Evolutionary conservation across 306 rosid genomes (phyloP).

Genomic region (Malus domestica): DNA sequence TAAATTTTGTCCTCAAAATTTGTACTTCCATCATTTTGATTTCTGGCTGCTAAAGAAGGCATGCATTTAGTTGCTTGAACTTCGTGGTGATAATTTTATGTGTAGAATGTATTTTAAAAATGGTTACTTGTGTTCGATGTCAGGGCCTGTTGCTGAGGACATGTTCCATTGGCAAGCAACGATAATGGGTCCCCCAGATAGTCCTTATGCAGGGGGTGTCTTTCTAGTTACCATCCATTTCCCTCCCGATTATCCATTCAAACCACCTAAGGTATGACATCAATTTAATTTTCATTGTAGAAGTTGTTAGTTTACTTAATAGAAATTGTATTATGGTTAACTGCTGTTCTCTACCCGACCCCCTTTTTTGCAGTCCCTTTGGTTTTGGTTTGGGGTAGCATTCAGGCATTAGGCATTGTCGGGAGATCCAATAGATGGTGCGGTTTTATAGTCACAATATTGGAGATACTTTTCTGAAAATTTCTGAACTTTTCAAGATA

Average conservation of each 20-base stretch:
- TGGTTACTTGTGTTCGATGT: conserved; percentile 2
- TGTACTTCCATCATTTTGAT: background rate
- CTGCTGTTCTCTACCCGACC: background rate
- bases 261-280: conserved; percentile 63
- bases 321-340: background rate
- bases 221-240: conserved; percentile 78
- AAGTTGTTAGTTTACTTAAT: background rate
- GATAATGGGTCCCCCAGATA: conserved; percentile 80
- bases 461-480: background rate
- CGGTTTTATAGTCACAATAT: background rate
- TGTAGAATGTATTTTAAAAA: background rate
- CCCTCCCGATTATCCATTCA: conserved; percentile 87
- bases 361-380: background rate
- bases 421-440: background rate
- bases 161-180: conserved; percentile 95
- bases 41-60: background rate
- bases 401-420: background rate
- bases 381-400: background rate
- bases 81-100: background rate
- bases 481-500: background rate
- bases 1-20: background rate
- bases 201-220: conserved; percentile 82
- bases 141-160: conserved; percentile 85
- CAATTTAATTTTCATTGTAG: background rate
- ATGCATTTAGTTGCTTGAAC: background rate